Evolutionary conservation across 2,329 filamentous ascomycete species (phyloP), one percentile per base, ranked within the genome.

Genomic region (Fusarium palustre): DNA sequence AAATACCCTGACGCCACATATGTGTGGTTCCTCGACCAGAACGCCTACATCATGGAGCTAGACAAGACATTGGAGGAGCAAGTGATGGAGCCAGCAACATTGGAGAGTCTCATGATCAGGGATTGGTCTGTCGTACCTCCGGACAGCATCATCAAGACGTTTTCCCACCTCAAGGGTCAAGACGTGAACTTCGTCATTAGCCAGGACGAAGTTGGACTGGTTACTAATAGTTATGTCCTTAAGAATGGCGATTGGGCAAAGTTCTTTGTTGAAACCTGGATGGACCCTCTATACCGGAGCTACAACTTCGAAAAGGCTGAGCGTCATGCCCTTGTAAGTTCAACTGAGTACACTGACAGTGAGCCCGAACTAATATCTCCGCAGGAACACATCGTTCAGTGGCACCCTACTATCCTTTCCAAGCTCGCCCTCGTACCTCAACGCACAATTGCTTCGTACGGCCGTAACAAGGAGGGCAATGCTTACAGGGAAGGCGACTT

Each of bases 281-380:
- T 96, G 76, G 94, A 98, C 78, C 96, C 96, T 48, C 83, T 98
- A 43, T 99, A 97, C 81, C 87, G 95, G 68, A 92, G 86, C 71
- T 99, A 99, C 82, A 97, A 97, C 77, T 99, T 99, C 76, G 93
- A 97, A 76, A 97, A 97, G 79, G 94, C 93, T 0, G 96, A 99
- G 80, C 88, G 86, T 25, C 95, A 99, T 82, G 94, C 95, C 52
- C 81, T 99, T 83, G 96, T 94, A 84, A 77, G 89, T 78, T 33
- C 16, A 16, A 7, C 24, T 13, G n/a, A 28, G 9, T 30, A 20
- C 25, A 6, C 9, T 28, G 9, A 28, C 12, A 33, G 2, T 9
- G 7, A 28, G 48, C 18, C 31, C 8, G 6, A 30, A 38, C 41
- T 55, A 31, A 55, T 12, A 41, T 30, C 24, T 13, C 48, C 42